Base-by-base conservation (phyloP, 192 early-diverging fungal species). In the Dissophora ornata region DNA sequence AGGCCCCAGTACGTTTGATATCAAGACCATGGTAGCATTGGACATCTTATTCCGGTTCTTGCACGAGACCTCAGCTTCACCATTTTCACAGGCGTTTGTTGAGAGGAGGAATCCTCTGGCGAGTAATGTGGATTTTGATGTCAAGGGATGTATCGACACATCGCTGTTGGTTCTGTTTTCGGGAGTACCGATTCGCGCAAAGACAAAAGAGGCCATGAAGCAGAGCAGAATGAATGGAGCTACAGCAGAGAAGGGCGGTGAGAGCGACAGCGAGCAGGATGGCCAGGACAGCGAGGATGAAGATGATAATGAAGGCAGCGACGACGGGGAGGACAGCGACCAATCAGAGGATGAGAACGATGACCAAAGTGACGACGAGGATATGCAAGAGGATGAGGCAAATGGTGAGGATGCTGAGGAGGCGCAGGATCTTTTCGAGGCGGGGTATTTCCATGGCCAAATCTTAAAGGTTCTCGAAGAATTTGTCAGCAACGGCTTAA, bases 31-130 rank as follows among this genome's bases (percentile, higher is more conserved):
- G 44, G 57, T 88, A 11, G 89, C 89, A 1, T 59, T 95, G 4
- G 88, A 93, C 50, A 87, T 96, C 30, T 69, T 96, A 41, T 70
- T 91, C 45, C 84, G 89, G 7, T 95, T 87, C 56, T 69, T 96
- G 52, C 84, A 86, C 11, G 91, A 92, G 34, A 85, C 82, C 18
- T 67, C 90, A 16, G 89, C 92, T 3, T 90, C 89, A 26, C 92
- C 90, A 6, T 86, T 94, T 45, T 73, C 82, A 32, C 92, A 92
- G 73, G 84, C 79, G 25, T 95, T 95, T 89, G 90, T 93, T 7
- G 93, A 96, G 79, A 80, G 83, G 18, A 67, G 80, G 16, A 79
- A 70, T 9, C 92, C 93, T 3, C 74, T 85, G 51, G 91, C 90
- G 9, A 87, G 83, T 25, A 69, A 87, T 41, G 85, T 92, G 8